Conservation (phyloP, 805 yeast genomes). For the Metschnikowia dekortorum region DNA sequence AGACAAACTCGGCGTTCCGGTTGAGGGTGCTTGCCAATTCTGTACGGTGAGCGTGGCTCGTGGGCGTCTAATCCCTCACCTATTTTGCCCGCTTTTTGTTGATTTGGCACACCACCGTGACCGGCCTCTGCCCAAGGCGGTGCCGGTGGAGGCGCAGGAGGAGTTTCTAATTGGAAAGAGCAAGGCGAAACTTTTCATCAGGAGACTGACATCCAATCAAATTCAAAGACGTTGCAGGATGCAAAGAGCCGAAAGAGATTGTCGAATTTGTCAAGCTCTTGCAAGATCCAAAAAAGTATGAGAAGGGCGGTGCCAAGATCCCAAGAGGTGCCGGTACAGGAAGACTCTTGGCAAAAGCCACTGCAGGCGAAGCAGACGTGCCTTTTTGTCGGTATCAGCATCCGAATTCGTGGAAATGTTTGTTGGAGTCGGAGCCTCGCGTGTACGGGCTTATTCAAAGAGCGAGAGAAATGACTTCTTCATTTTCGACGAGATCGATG, state of each 20-base stretch:
- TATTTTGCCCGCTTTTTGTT: constrained; percentile 75
- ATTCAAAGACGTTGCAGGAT: constrained; percentile 95
- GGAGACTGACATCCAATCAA: constrained; percentile 86
- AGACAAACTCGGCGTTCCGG: constrained; percentile 63
- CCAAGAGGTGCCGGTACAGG: constrained; percentile 99
- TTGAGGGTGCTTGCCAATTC: constrained; percentile 70
- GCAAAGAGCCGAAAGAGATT: constrained; percentile 95
- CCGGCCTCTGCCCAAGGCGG: constrained; percentile 46
- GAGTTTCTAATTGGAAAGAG: constrained; percentile 83
- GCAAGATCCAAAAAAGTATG: constrained; percentile 86
- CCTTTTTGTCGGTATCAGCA: constrained; percentile 93
- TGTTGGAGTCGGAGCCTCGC: constrained; percentile 98
- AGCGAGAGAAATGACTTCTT: constrained; percentile 93
- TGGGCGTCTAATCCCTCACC: constrained; percentile 61
- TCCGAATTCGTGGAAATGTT: constrained; percentile 98
- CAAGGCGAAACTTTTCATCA: constrained; percentile 84
- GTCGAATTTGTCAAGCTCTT: constrained; percentile 96
- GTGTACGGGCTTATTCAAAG: constrained; percentile 93
- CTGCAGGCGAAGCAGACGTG: constrained; percentile 99
- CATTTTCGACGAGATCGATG: constrained; percentile 98
- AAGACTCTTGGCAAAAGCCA: constrained; percentile 94
- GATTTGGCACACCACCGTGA: constrained; percentile 58
- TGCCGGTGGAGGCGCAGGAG: constrained; percentile 68
- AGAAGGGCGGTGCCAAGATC: constrained; percentile 89
- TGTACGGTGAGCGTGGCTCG: constrained; percentile 66